Conservation (phyloP, 2,329 filamentous ascomycete genomes). For the Colletotrichum sp. region DNA sequence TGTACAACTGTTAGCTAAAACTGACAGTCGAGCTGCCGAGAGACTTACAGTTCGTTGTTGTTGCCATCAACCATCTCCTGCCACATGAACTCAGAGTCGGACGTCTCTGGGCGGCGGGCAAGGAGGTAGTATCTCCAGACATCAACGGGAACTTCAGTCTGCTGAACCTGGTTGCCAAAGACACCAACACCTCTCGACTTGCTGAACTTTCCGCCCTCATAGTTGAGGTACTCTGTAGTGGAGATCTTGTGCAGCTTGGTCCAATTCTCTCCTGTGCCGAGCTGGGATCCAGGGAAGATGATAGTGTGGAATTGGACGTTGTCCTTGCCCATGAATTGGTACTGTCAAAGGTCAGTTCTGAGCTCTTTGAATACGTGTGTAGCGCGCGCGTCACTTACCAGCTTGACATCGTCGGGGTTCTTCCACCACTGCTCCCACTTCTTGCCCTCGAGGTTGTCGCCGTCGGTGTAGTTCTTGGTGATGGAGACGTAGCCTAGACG, state of each 20-base stretch:
- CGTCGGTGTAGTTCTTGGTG: constrained; percentile 82
- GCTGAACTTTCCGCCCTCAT: constrained; percentile 89
- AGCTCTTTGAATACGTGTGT: background rate
- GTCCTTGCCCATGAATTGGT: constrained; percentile 89
- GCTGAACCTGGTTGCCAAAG: constrained; percentile 87
- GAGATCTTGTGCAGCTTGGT: constrained; percentile 88
- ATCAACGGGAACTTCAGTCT: constrained; percentile 82
- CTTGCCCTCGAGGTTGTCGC: constrained; percentile 48
- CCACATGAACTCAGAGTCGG: constrained; percentile 92
- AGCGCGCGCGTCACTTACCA: constrained; percentile 38
- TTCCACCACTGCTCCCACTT: constrained; percentile 97
- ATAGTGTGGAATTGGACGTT: constrained; percentile 81
- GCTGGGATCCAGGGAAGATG: constrained; percentile 87
- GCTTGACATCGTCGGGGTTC: constrained; percentile 82
- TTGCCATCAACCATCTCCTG: constrained; percentile 80
- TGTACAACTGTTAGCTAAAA: background rate
- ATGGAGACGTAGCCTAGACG: constrained; percentile 88
- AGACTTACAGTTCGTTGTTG: constrained; percentile 76
- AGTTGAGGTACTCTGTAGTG: constrained; percentile 86
- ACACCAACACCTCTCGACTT: constrained; percentile 91
- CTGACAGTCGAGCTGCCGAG: background rate
- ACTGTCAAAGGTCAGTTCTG: constrained; percentile 38
- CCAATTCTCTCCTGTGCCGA: constrained; percentile 86
- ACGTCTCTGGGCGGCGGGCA: constrained; percentile 82
- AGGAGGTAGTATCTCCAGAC: constrained; percentile 96